These are phyloP conservation scores for Geranium incanum DNA, from an alignment of 441 rosid genomes.

Conservation along the genomic window DNA sequence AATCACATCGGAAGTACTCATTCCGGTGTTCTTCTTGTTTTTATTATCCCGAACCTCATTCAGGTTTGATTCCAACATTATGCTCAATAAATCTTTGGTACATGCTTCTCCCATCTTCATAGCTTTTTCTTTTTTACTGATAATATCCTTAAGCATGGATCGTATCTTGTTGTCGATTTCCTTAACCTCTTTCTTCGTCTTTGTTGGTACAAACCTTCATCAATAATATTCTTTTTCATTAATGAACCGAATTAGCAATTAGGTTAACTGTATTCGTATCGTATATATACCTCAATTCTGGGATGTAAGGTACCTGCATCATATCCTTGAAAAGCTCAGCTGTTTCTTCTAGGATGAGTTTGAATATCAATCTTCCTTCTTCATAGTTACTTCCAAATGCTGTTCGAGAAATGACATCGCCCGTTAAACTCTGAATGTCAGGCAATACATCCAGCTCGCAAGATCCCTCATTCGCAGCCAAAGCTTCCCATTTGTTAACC, in stretches of 20 bases:
- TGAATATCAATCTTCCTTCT: not conserved
- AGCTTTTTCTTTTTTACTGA: conserved; percentile 20
- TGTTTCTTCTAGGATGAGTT: not conserved
- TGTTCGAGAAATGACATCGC: not conserved
- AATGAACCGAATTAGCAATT: too few species aligned
- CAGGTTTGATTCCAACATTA: conserved; percentile 23
- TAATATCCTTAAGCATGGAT: conserved; percentile 16
- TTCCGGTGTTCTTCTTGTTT: conserved; percentile 11
- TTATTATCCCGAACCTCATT: conserved; percentile 20
- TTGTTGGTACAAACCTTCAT: conserved; percentile 22
- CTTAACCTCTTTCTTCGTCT: conserved; percentile 21
- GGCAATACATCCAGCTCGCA: not conserved
- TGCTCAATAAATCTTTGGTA: conserved; percentile 23
- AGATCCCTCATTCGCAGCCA: not conserved
- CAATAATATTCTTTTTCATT: too few species aligned
- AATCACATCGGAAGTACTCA: conserved; percentile 25
- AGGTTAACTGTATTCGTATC: too few species aligned
- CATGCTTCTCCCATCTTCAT: conserved; percentile 10
- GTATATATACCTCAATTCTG: conserved; percentile 11
- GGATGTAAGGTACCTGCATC: not conserved
- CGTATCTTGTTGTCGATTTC: conserved; percentile 10
- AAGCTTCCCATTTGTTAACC: not conserved
- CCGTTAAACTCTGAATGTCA: not conserved
- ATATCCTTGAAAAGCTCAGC: not conserved
- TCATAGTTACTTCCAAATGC: not conserved